Conservation (phyloP, 2,329 filamentous ascomycete genomes). For the Monosporascus sp. region DNA sequence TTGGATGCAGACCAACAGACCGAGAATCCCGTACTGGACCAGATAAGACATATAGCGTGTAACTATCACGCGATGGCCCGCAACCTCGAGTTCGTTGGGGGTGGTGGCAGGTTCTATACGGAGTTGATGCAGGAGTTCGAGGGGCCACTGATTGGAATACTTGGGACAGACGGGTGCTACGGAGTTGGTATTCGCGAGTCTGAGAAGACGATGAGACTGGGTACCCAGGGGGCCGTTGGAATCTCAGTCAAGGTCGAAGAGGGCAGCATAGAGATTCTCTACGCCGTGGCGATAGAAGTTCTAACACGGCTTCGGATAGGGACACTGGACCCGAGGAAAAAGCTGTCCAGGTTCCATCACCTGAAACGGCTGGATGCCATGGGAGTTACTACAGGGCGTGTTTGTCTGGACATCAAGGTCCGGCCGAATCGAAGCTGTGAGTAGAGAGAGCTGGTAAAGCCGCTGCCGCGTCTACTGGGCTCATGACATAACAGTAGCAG, state of each 20-base stretch:
- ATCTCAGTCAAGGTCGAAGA: slow-evolving; percentile 46
- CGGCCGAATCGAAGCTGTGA: not conserved
- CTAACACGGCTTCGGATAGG: slow-evolving; percentile 38
- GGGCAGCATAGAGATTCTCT: slow-evolving; percentile 37
- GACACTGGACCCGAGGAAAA: not conserved
- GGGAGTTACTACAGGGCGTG: not conserved
- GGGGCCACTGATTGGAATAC: slow-evolving; percentile 37
- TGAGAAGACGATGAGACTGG: slow-evolving; percentile 29
- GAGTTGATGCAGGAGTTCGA: slow-evolving; percentile 34
- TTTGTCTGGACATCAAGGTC: not conserved
- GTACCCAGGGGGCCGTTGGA: slow-evolving; percentile 32
- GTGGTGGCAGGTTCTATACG: slow-evolving; percentile 42
- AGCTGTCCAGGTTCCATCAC: not conserved
- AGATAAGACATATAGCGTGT: slow-evolving; percentile 22
- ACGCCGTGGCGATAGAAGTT: slow-evolving; percentile 38
- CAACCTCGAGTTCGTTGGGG: slow-evolving; percentile 39
- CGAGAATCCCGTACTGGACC: not conserved
- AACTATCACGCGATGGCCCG: slow-evolving; percentile 38
- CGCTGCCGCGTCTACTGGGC: too few species aligned
- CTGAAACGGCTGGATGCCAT: not conserved
- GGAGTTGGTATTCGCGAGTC: slow-evolving; percentile 36
- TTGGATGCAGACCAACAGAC: not conserved
- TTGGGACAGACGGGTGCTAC: slow-evolving; percentile 46
- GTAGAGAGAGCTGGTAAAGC: not conserved
- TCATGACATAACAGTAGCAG: too few species aligned